Conservation (phyloP, 139 green algal genomes). For the Chlorella sorokiniana region DNA sequence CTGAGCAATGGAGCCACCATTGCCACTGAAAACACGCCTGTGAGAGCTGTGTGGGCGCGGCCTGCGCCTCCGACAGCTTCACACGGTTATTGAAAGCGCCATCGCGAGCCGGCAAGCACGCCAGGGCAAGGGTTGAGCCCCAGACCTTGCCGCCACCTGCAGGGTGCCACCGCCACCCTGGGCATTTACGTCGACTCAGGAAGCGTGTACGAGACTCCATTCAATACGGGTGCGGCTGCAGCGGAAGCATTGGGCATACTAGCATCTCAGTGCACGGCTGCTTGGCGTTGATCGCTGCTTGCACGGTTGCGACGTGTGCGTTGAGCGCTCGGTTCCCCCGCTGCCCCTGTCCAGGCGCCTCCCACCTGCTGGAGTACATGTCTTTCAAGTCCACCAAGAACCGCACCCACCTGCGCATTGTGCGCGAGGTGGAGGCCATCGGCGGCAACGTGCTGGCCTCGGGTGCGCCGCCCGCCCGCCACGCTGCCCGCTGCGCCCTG, state of each 20-base stretch:
- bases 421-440: slow-evolving; percentile 87
- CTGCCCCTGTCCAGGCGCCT: slow-evolving; percentile 54
- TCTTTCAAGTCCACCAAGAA: slow-evolving; percentile 90
- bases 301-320: not conserved
- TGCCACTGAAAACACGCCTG: slow-evolving; percentile 84
- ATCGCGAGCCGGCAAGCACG: not conserved
- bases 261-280: not conserved
- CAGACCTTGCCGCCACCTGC: slow-evolving; percentile 1
- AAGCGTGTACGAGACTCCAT: slow-evolving; percentile 74
- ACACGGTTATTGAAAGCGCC: not conserved
- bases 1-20: slow-evolving; percentile 88
- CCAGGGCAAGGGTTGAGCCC: slow-evolving; percentile 1
- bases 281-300: not conserved
- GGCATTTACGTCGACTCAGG: slow-evolving; percentile 91
- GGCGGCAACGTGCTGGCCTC: slow-evolving; percentile 85
- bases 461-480: too few species aligned
- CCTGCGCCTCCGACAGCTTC: not conserved
- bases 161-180: slow-evolving; percentile 88
- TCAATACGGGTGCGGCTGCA: slow-evolving; percentile 53
- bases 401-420: slow-evolving; percentile 76
- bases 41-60: slow-evolving; percentile 35
- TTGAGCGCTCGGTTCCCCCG: not conserved
- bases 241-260: too few species aligned
- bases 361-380: slow-evolving; percentile 92
- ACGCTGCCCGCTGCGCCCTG: too few species aligned